These are phyloP conservation scores for Trichosporon coremiiforme DNA, from an alignment of 1,284 basidiomycete species.

Conservation along the genomic window DNA sequence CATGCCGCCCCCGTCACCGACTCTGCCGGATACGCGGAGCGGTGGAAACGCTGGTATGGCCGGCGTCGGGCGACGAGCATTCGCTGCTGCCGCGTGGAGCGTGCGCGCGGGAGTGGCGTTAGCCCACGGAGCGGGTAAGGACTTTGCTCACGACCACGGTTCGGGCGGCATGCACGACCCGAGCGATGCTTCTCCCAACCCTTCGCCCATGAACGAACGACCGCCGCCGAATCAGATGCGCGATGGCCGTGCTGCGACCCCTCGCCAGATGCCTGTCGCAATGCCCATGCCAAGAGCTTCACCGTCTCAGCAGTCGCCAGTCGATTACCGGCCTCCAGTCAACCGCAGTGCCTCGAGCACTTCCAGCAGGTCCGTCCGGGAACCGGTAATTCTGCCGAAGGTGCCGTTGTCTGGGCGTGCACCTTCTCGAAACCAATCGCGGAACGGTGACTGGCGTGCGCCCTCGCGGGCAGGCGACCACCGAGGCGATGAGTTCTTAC, in stretches of 20 bases:
- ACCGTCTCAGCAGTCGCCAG: background rate
- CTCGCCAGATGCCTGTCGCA: background rate
- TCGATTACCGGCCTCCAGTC: background rate
- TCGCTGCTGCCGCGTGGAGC: constrained; percentile 71
- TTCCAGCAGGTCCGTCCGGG: constrained; percentile 20
- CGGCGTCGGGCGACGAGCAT: constrained; percentile 79
- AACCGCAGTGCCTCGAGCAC: constrained; percentile 17
- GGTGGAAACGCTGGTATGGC: constrained; percentile 87
- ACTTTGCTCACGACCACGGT: constrained; percentile 17
- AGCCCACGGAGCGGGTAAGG: constrained; percentile 22
- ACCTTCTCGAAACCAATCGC: constrained; percentile 22
- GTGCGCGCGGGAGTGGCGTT: constrained; percentile 48
- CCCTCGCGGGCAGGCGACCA: constrained; percentile 8
- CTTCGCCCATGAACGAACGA: constrained; percentile 14
- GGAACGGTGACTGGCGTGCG: constrained; percentile 10
- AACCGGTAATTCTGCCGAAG: constrained; percentile 35
- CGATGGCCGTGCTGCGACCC: background rate
- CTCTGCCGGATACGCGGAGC: constrained; percentile 65
- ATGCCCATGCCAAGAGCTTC: constrained; percentile 21
- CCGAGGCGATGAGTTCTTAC: constrained; percentile 15
- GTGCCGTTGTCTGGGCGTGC: constrained; percentile 33
- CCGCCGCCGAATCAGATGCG: constrained; percentile 2
- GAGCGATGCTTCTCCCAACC: constrained; percentile 2
- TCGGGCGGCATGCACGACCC: background rate
- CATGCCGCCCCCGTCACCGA: constrained; percentile 27